Percentiles rank a stretch among this genome's conserved stretches.
Evolutionary conservation across 164 flowering plant species (phyloP).

Genomic region (Malania oleifera): DNA sequence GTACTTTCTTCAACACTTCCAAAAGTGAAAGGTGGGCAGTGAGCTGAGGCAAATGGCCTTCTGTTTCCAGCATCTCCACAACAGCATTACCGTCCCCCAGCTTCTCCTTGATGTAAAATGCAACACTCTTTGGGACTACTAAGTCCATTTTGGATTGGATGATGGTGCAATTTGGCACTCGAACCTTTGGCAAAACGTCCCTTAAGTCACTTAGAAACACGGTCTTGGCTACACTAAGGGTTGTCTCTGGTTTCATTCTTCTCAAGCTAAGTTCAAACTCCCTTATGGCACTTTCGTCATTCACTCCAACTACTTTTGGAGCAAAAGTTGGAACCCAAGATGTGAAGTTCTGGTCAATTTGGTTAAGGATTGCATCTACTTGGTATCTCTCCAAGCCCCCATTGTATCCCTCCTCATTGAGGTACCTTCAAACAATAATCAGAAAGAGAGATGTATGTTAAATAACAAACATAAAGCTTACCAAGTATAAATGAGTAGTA

Average conservation of each 20-base stretch:
- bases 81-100: constrained; percentile 21
- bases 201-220: constrained; percentile 31
- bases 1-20: constrained; percentile 18
- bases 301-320: constrained; percentile 21
- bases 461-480: too few relatives aligned
- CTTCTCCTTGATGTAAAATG: constrained; percentile 26
- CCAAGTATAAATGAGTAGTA: too few relatives aligned
- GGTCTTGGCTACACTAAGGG: constrained; percentile 21
- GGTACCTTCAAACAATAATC: constrained; percentile 23
- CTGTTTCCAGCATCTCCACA: constrained; percentile 26
- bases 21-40: constrained; percentile 25
- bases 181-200: constrained; percentile 15
- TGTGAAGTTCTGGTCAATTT: constrained; percentile 21
- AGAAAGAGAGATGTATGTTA: too few relatives aligned
- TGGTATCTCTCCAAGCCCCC: constrained; percentile 32
- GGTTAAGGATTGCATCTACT: constrained; percentile 12
- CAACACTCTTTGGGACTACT: constrained; percentile 28
- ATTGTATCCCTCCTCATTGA: constrained; percentile 23
- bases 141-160: constrained; percentile 30
- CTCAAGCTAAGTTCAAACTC: constrained; percentile 23
- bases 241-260: constrained; percentile 31
- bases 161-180: constrained; percentile 33
- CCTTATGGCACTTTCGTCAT: constrained; percentile 13
- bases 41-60: constrained; percentile 43
- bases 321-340: constrained; percentile 27